phyloP scores from a whole-genome alignment of 164 flowering plant genomes.

The Saururus chinensis region DNA sequence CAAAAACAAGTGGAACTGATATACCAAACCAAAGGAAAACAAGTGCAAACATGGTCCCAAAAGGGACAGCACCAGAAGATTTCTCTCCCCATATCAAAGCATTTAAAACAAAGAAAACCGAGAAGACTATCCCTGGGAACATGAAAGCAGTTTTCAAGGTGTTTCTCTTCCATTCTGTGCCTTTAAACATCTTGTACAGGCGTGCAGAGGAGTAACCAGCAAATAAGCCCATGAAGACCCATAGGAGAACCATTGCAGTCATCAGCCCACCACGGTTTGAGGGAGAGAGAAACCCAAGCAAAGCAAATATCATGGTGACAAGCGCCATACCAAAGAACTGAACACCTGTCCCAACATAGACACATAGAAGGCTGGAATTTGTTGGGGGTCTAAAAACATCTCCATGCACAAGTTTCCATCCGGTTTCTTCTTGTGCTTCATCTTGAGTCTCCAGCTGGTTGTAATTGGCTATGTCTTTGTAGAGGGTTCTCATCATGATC shows the following conservation, averaged over 20 bases:
- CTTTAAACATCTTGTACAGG: constrained; percentile 33
- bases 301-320: constrained; percentile 43
- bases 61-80: constrained; percentile 39
- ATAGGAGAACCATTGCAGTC: constrained; percentile 39
- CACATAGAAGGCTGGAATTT: constrained; percentile 31
- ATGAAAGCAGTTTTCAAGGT: constrained; percentile 29
- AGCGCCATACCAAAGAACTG: constrained; percentile 39
- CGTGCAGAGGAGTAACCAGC: constrained; percentile 31
- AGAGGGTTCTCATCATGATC: constrained; percentile 48
- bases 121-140: constrained; percentile 32
- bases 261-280: constrained; percentile 36
- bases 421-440: constrained; percentile 40
- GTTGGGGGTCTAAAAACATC: constrained; percentile 34
- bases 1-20: constrained; percentile 32
- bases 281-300: constrained; percentile 40
- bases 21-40: constrained; percentile 36
- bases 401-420: constrained; percentile 36
- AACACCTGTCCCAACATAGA: constrained; percentile 39
- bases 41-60: constrained; percentile 36
- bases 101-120: constrained; percentile 30
- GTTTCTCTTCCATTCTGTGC: constrained; percentile 32
- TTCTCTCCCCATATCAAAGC: constrained; percentile 36
- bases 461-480: constrained; percentile 38
- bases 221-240: constrained; percentile 44
- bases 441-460: constrained; percentile 43